Percentiles rank a stretch among this genome's conserved stretches.
Conservation (phyloP, 352 stramenopile species). For the Globisporangium okanoganense region DNA sequence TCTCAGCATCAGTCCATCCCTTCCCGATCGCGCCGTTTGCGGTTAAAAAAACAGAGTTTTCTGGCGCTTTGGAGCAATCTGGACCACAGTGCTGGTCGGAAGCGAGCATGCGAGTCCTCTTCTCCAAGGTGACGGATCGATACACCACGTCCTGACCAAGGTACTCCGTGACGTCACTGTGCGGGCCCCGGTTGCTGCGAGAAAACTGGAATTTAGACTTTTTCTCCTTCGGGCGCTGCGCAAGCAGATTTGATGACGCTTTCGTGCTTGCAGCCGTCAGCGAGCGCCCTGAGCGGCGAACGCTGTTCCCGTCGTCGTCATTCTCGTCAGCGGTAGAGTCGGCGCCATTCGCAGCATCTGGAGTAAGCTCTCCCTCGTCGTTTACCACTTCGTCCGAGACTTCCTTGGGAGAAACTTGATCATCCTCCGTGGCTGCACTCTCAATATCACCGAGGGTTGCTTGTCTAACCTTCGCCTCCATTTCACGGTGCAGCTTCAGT, state of each 20-base stretch:
- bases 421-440: not conserved
- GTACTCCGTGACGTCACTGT: slow-evolving; percentile 53
- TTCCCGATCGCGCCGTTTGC: not conserved
- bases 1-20: slow-evolving; percentile 38
- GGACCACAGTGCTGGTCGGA: slow-evolving; percentile 22
- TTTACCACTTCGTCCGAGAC: slow-evolving; percentile 1
- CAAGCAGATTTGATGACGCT: slow-evolving; percentile 33
- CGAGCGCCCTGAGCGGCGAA: slow-evolving; percentile 38
- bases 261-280: slow-evolving; percentile 55
- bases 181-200: slow-evolving; percentile 23
- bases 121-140: slow-evolving; percentile 30
- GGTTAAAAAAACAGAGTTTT: not conserved
- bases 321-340: slow-evolving; percentile 13
- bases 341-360: slow-evolving; percentile 4
- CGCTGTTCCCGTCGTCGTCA: slow-evolving; percentile 10
- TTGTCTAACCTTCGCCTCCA: not conserved
- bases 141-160: slow-evolving; percentile 49
- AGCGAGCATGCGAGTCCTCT: slow-evolving; percentile 22
- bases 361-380: slow-evolving; percentile 5
- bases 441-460: not conserved
- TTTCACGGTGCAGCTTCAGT: slow-evolving; percentile 27
- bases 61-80: slow-evolving; percentile 20
- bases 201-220: slow-evolving; percentile 24
- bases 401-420: not conserved
- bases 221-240: slow-evolving; percentile 22